Percentiles rank a stretch among this genome's conserved stretches.
Evolutionary conservation across 2,329 filamentous ascomycete genomes (phyloP).

Genomic region (Magnaporthiopsis rhizophila): DNA sequence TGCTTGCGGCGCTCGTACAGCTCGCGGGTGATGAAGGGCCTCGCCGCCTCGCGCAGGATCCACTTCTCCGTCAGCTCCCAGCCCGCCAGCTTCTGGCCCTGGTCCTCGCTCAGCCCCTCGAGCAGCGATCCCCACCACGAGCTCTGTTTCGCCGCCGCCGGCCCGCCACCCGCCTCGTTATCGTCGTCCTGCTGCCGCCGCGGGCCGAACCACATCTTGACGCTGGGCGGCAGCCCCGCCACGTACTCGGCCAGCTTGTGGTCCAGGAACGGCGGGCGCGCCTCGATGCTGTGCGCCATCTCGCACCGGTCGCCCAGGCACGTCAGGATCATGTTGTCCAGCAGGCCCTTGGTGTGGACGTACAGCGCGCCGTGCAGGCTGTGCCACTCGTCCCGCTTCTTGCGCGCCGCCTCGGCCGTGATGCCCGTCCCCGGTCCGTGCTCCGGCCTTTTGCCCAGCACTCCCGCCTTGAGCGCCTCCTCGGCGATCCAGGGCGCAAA

Average conservation of each 20-base stretch:
- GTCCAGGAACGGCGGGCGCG: constrained; percentile 27
- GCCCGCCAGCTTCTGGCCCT: constrained; percentile 1
- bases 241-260: constrained; percentile 23
- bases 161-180: neutral
- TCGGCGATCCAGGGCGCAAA: constrained; percentile 12
- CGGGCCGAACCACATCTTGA: constrained; percentile 18
- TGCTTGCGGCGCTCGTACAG: constrained; percentile 41
- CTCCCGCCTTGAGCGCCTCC: neutral
- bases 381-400: constrained; percentile 21
- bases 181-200: neutral
- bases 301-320: constrained; percentile 26
- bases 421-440: neutral
- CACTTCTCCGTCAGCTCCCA: constrained; percentile 36
- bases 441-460: too few species aligned
- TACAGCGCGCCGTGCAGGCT: constrained; percentile 21
- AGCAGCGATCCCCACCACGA: constrained; percentile 6
- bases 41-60: constrained; percentile 40
- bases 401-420: constrained; percentile 8
- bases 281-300: constrained; percentile 29
- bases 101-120: neutral
- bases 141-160: neutral
- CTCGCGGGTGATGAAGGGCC: constrained; percentile 43
- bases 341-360: constrained; percentile 16
- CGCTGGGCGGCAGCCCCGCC: constrained; percentile 21
- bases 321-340: constrained; percentile 21